Percentiles rank a stretch among this genome's conserved stretches.
Evolutionary conservation across 331 rosid species (phyloP).

Genomic region (Pyracantha coccinea): DNA sequence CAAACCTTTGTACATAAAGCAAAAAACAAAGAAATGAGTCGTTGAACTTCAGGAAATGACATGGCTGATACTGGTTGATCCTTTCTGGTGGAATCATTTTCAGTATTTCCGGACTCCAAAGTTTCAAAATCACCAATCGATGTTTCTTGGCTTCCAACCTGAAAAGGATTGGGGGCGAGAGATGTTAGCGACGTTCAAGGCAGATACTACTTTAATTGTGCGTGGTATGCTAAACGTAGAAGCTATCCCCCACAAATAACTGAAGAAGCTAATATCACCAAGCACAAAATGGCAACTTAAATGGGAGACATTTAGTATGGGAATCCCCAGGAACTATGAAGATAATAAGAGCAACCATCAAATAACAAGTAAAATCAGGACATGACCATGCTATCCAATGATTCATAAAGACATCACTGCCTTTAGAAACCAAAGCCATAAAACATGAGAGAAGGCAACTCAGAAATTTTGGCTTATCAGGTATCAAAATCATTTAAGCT

Average conservation of each 20-base stretch:
- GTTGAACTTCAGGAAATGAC: constrained; percentile 76
- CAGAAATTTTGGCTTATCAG: neutral
- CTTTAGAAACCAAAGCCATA: neutral
- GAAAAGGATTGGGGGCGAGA: neutral
- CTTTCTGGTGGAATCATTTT: constrained; percentile 39
- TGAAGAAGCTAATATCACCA: neutral
- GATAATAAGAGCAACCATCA: neutral
- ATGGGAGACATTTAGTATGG: neutral
- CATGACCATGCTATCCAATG: neutral
- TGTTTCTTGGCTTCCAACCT: constrained; percentile 64
- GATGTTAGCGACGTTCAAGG: too few species aligned
- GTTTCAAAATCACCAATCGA: constrained; percentile 42
- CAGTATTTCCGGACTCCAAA: constrained; percentile 51
- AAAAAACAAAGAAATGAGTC: constrained; percentile 77
- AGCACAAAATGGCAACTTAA: neutral
- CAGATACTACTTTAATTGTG: too few species aligned
- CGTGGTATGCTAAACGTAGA: neutral
- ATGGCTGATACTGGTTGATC: constrained; percentile 37
- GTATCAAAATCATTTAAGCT: neutral
- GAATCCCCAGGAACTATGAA: neutral
- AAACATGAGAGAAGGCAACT: neutral
- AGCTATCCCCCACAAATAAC: neutral
- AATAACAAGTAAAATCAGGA: neutral
- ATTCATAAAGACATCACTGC: neutral
- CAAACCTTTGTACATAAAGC: constrained; percentile 92